These are phyloP conservation scores for Xylariales sp. DNA, from an alignment of 2,329 filamentous ascomycete genomes.

Conservation along the genomic window DNA sequence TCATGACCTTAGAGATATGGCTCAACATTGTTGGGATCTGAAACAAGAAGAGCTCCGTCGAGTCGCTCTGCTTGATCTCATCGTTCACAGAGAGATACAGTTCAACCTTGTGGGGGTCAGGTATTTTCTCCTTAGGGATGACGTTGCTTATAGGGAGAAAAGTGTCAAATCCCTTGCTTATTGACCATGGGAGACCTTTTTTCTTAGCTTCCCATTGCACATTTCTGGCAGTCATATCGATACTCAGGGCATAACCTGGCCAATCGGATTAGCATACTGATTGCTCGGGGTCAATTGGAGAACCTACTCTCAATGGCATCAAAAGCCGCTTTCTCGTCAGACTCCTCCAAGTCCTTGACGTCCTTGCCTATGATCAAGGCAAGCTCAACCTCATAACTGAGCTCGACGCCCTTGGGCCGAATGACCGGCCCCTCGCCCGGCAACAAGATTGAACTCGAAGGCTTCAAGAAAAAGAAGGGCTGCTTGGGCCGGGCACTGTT, in stretches of 20 bases:
- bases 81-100: conserved; percentile 83
- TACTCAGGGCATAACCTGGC: conserved; percentile 78
- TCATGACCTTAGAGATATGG: conserved; percentile 94
- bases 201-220: conserved; percentile 95
- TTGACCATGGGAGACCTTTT: conserved; percentile 93
- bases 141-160: conserved; percentile 83
- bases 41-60: conserved; percentile 92
- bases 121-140: conserved; percentile 74
- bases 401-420: conserved; percentile 72
- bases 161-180: conserved; percentile 96
- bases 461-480: conserved; percentile 99
- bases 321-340: conserved; percentile 71
- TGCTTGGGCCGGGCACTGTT: conserved; percentile 84
- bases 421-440: conserved; percentile 76
- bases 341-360: conserved; percentile 67
- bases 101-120: conserved; percentile 83
- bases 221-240: conserved; percentile 97
- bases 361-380: conserved; percentile 82
- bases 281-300: neutral
- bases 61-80: conserved; percentile 74
- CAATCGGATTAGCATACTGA: conserved; percentile 4
- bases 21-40: conserved; percentile 79
- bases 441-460: conserved; percentile 76
- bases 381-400: conserved; percentile 95
- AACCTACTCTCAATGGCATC: conserved; percentile 72